These are phyloP conservation scores for Rhodotorula sp. DNA, from an alignment of 1,284 basidiomycete genomes.

Conservation along the genomic window DNA sequence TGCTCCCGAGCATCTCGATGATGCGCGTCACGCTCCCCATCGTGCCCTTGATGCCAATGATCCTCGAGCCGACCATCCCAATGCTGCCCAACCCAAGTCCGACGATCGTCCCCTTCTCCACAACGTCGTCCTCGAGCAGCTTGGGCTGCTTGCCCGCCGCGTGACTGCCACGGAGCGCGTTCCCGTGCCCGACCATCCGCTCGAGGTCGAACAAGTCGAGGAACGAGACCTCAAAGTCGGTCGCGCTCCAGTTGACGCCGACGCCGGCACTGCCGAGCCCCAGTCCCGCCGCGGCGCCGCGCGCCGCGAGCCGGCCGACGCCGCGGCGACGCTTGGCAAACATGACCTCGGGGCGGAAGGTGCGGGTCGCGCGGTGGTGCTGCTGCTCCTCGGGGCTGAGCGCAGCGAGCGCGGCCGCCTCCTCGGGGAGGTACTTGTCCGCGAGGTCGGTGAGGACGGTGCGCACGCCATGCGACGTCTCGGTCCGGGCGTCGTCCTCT, in stretches of 20 bases:
- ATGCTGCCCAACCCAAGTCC: slow-evolving; percentile 81
- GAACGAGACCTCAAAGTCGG: slow-evolving; percentile 52
- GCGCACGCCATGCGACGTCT: slow-evolving; percentile 70
- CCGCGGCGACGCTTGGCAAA: slow-evolving; percentile 66
- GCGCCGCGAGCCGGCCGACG: slow-evolving; percentile 49
- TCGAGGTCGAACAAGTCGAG: slow-evolving; percentile 87
- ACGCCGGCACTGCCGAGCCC: slow-evolving; percentile 47
- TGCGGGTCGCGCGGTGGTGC: slow-evolving; percentile 53
- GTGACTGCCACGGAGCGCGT: neutral
- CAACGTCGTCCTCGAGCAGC: slow-evolving; percentile 57
- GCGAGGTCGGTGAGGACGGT: slow-evolving; percentile 67
- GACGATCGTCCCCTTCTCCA: slow-evolving; percentile 68
- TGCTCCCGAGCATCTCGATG: slow-evolving; percentile 78
- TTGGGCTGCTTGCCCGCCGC: slow-evolving; percentile 46
- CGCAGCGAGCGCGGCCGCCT: neutral
- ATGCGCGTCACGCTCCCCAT: slow-evolving; percentile 75
- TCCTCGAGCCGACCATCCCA: slow-evolving; percentile 80
- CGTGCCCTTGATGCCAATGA: slow-evolving; percentile 73
- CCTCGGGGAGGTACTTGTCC: slow-evolving; percentile 72
- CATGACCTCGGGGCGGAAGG: slow-evolving; percentile 97
- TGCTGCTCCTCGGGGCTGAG: slow-evolving; percentile 5
- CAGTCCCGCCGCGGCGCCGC: slow-evolving; percentile 45
- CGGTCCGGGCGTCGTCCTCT: slow-evolving; percentile 77
- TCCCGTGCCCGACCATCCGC: slow-evolving; percentile 67
- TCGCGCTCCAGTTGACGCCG: slow-evolving; percentile 47